Base-by-base conservation (phyloP, 2,329 filamentous ascomycete genomes). In the Bipolaris sorokiniana region DNA sequence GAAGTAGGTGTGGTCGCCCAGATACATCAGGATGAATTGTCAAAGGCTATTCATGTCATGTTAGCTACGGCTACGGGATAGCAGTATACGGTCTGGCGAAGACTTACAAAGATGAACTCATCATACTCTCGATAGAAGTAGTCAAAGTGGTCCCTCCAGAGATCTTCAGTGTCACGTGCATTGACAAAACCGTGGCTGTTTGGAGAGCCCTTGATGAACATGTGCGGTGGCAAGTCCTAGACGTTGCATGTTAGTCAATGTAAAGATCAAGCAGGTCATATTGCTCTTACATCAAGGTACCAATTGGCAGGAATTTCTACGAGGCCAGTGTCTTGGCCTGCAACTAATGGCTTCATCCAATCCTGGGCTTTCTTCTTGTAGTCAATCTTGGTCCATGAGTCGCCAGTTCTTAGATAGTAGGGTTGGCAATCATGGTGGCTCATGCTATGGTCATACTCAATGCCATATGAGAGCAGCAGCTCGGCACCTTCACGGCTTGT, bases 71-170 rank as follows among this genome's bases (percentile, higher is more conserved):
- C 28, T 15, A 28, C 5, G 10, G 7, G 7, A 20, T 7, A 11
- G 15, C 7, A n/a, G 18, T 47, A 6, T 9, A 36, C 7, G 13
- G 11, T 16, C 89, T 89, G 49, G 88, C 31, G 7, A 3, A 45
- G 7, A 56, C 66, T 65, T 54, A 69, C 66, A 64, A 91, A 91
- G 56, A 91, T 84, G 58, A 91, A 91, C 64, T 90, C 87, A 64
- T 92, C 88, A 60, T 90, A 88, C 69, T 91, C 88, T 37, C 88
- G 81, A 71, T 91, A 91, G 68, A 89, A 91, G 73, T 91, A 91
- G 65, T 88, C 83, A 59, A 89, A 89, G 62, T 88, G 86, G 59
- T 88, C 85, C 49, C 81, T 75, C 86, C 86, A 89, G 33, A 88
- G 79, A 33, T 87, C 84, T 62, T 89, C 86, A 1, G 88, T 82